A percentile compares a stretch with the other conserved stretches of the same genome.
Conservation (phyloP, 2,329 filamentous ascomycete genomes). For the Metarhizium humberi region DNA sequence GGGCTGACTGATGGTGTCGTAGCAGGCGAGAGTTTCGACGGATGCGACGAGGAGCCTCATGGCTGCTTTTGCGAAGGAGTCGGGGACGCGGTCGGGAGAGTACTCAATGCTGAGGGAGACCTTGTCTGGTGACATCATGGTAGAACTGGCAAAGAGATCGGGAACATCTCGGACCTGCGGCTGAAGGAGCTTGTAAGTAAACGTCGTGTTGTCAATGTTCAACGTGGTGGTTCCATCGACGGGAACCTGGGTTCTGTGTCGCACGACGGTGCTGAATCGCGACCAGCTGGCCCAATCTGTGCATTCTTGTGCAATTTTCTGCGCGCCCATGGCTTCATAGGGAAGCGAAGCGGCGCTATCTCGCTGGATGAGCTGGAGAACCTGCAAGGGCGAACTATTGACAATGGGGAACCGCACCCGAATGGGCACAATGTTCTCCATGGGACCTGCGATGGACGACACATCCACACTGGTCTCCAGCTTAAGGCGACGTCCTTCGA, state of each 20-base stretch:
- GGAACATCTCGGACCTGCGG: constrained; percentile 30
- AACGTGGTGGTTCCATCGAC: constrained; percentile 29
- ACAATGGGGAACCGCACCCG: constrained; percentile 35
- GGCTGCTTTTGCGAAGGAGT: constrained; percentile 32
- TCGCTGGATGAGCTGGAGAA: constrained; percentile 38
- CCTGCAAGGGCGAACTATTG: constrained; percentile 35
- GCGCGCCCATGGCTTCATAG: constrained; percentile 41
- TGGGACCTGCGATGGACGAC: constrained; percentile 35
- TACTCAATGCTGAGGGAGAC: constrained; percentile 36
- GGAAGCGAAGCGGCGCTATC: constrained; percentile 38
- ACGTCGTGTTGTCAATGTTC: constrained; percentile 34
- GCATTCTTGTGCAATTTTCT: constrained; percentile 42
- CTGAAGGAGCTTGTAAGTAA: constrained; percentile 33
- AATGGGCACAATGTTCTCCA: constrained; percentile 38
- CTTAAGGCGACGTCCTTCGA: constrained; percentile 36
- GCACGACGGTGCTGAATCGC: constrained; percentile 44
- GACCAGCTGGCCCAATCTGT: constrained; percentile 45
- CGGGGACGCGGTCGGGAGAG: constrained; percentile 32
- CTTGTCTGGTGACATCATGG: constrained; percentile 23
- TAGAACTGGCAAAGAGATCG: constrained; percentile 37
- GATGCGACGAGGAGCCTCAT: constrained; percentile 35
- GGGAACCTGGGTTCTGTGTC: constrained; percentile 29
- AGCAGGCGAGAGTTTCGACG: constrained; percentile 35
- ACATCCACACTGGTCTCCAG: constrained; percentile 46
- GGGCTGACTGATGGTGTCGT: constrained; percentile 35